Evolutionary conservation across 768 basidiomycete genomes (phyloP), one percentile per base, ranked within the genome.

Genomic region (Epithele typhae): DNA sequence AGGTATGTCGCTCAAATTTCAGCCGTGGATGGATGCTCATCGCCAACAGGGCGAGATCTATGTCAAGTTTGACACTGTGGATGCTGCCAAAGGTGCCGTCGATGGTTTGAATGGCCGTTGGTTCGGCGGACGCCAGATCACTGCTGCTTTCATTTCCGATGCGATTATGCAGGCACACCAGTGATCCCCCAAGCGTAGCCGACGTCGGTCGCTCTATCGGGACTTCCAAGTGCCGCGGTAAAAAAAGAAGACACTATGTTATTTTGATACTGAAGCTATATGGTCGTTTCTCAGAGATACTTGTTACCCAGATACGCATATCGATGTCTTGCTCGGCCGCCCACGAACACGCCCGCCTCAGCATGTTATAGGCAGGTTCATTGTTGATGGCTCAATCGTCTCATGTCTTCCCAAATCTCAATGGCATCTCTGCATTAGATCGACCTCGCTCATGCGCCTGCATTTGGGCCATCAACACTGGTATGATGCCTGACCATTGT

Each of bases 101-200:
- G 81, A 89, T 65, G 90, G 92, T 58, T 78, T 99, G 45, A 93
- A 96, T 57, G 92, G 93, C 43, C 87, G 96, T 50, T 98, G 92
- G 89, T 99, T 99, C 61, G 92, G 92, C 50, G 93, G 93, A 50
- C 84, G 84, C 67, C 85, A 88, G 68, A 80, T 96, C 48, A 79
- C 84, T 37, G 93, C 92, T 54, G 64, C 78, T 46, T 94, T 90
- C 71, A 94, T 95, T 59, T 87, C 91, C 46, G 92, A 95, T 61
- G 89, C 90, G 43, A 87, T 96, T 58, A 89, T 92, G 87, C 87
- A 86, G 70, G 90, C 90, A 52, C 90, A 92, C 62, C 84, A 85
- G 70, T 89, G 75, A 70, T 46, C 37, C 27, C 14, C 27, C 8
- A 14, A n/a, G 7, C 8, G 27, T 30, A 30, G 27, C 14, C 27